Percentiles rank a stretch among this genome's conserved stretches.
Conservation (phyloP, 257 asterid genomes). For the Mitragyna speciosa region DNA sequence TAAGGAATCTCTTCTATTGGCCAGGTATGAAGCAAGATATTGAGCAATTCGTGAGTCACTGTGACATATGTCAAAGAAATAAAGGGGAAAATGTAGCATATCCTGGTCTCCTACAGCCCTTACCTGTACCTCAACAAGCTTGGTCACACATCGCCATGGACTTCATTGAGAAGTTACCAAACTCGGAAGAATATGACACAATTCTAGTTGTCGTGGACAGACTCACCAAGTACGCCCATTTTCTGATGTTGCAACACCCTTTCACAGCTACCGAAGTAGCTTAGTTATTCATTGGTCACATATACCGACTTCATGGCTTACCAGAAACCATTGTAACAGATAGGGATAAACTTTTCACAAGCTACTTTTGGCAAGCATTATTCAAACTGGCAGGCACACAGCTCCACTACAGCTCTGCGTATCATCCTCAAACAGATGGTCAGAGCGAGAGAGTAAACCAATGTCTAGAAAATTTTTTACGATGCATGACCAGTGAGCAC, state of each 20-base stretch:
- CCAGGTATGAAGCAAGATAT: not conserved
- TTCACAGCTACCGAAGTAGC: not conserved
- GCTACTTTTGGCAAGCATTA: not conserved
- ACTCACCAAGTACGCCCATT: slow-evolving; percentile 7
- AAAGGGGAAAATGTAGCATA: not conserved
- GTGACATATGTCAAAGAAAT: not conserved
- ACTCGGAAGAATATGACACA: not conserved
- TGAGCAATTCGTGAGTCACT: not conserved
- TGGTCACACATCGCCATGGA: slow-evolving; percentile 9
- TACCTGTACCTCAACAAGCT: not conserved
- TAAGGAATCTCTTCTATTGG: not conserved
- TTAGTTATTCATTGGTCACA: too few relatives aligned
- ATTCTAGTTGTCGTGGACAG: slow-evolving; percentile 12
- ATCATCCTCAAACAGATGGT: too few relatives aligned
- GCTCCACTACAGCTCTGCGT: not conserved
- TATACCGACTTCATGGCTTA: not conserved
- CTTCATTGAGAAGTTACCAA: slow-evolving; percentile 13
- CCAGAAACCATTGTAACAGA: not conserved
- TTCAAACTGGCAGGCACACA: not conserved
- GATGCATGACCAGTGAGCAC: not conserved
- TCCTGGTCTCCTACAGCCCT: not conserved
- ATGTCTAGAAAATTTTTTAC: not conserved
- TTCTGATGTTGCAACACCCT: not conserved
- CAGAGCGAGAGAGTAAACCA: too few relatives aligned
- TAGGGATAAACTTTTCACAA: not conserved